Conservation (phyloP, 1,284 basidiomycete genomes). For the Waitea zeae region DNA sequence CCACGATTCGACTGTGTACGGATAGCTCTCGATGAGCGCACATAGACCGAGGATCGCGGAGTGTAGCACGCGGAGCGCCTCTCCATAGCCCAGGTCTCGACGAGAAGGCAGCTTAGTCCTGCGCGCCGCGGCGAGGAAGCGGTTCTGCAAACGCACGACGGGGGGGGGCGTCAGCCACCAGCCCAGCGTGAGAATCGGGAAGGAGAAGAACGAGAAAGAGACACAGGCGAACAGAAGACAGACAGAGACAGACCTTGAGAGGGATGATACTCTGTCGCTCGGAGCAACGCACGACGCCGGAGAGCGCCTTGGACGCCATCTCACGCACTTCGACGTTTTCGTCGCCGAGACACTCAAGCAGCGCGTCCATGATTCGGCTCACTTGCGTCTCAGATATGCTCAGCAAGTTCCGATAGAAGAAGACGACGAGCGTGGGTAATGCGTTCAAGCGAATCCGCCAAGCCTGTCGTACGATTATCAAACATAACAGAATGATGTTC, state of each 20-base stretch:
- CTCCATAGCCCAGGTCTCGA: conserved; percentile 55
- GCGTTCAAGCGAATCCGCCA: conserved; percentile 68
- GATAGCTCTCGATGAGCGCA: conserved; percentile 61
- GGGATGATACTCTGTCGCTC: conserved; percentile 79
- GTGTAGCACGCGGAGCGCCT: conserved; percentile 64
- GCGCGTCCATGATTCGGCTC: conserved; percentile 58
- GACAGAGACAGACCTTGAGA: conserved; percentile 63
- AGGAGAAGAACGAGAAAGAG: too few relatives aligned
- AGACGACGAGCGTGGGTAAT: conserved; percentile 58
- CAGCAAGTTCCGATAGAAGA: conserved; percentile 77
- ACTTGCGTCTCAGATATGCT: conserved; percentile 52
- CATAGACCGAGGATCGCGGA: conserved; percentile 86
- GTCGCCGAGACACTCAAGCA: conserved; percentile 73
- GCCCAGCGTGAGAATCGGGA: too few relatives aligned
- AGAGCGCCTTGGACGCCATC: conserved; percentile 82
- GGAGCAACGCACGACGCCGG: conserved; percentile 84
- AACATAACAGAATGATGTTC: conserved; percentile 3
- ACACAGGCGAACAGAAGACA: conserved; percentile 5
- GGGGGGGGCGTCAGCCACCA: too few relatives aligned
- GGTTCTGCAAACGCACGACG: conserved; percentile 61
- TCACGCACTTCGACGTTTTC: conserved; percentile 91
- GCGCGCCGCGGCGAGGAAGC: conserved; percentile 52
- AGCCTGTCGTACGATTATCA: too few relatives aligned
- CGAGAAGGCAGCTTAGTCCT: conserved; percentile 55
- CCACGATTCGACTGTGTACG: conserved; percentile 66